Conservation (phyloP, 257 asterid genomes). For the Scutellaria barbata region DNA sequence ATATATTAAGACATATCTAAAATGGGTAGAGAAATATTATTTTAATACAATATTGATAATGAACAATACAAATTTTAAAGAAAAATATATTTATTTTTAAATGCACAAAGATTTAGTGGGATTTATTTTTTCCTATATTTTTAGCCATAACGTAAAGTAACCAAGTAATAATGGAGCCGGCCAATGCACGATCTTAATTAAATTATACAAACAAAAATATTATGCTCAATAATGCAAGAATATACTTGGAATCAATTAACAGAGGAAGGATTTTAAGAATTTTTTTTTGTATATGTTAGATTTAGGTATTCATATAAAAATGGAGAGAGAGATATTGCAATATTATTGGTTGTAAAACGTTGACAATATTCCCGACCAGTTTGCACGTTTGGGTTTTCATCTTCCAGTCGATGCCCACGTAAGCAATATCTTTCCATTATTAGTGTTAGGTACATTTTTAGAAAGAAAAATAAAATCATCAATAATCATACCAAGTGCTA, state of each 20-base stretch:
- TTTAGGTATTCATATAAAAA: constrained; percentile 4
- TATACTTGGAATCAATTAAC: not conserved
- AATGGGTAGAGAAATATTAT: too few species aligned
- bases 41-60: too few species aligned
- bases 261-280: not conserved
- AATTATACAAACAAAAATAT: not conserved
- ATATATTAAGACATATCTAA: too few species aligned
- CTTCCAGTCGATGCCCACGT: not conserved
- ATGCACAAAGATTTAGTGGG: too few species aligned
- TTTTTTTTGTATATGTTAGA: constrained; percentile 21
- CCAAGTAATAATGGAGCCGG: too few species aligned
- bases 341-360: constrained; percentile 28
- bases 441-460: not conserved
- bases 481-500: too few species aligned
- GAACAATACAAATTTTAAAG: too few species aligned
- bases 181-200: too few species aligned
- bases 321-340: constrained; percentile 26
- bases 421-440: not conserved
- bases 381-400: constrained; percentile 41
- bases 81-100: too few species aligned
- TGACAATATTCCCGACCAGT: constrained; percentile 31
- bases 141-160: too few species aligned
- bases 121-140: too few species aligned
- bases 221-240: not conserved
- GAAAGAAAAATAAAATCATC: too few species aligned